Evolutionary conservation across 495 filamentous ascomycete genomes (phyloP), one percentile per base, ranked within the genome.

Genomic region (Mycothermus thermophilus): DNA sequence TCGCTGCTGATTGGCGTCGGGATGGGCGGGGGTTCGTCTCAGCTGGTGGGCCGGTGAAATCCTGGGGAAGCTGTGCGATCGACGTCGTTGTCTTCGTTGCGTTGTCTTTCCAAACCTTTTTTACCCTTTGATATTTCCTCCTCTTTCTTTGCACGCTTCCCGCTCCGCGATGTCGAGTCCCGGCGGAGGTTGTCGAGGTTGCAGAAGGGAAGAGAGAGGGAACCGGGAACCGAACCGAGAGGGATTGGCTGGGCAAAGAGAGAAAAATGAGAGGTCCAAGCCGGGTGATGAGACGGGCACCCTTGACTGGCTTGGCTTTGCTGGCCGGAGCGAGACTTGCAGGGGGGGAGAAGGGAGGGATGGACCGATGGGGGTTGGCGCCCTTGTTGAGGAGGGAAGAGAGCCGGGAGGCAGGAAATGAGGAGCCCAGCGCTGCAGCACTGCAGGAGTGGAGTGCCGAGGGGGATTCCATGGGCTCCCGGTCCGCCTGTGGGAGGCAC

Each of bases 381-480:
- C n/a, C n/a, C n/a, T n/a, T n/a, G n/a, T n/a, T n/a, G n/a, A n/a
- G n/a, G n/a, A n/a, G n/a, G n/a, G n/a, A n/a, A n/a, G n/a, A n/a
- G n/a, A n/a, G n/a, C n/a, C n/a, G n/a, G n/a, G n/a, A n/a, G 42
- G 30, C 13, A 36, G 35, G 47, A 53, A 53, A 50, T 52, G 50
- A 53, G 41, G 17, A 35, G 33, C 31, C 41, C 41, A 27, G 35
- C 42, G 32, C 44, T 50, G 50, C 43, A 38, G n/a, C n/a, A n/a
- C n/a, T n/a, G n/a, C n/a, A n/a, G n/a, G n/a, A n/a, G n/a, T 47
- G 49, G 49, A 50, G 41, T 29, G 23, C 27, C n/a, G n/a, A n/a
- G n/a, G n/a, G n/a, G n/a, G n/a, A n/a, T n/a, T n/a, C n/a, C n/a
- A n/a, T n/a, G n/a, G n/a, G n/a, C n/a, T n/a, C n/a, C n/a, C n/a